These are phyloP conservation scores for Lasiodiplodia sp. DNA, from an alignment of 2,329 filamentous ascomycete species.

Conservation along the genomic window DNA sequence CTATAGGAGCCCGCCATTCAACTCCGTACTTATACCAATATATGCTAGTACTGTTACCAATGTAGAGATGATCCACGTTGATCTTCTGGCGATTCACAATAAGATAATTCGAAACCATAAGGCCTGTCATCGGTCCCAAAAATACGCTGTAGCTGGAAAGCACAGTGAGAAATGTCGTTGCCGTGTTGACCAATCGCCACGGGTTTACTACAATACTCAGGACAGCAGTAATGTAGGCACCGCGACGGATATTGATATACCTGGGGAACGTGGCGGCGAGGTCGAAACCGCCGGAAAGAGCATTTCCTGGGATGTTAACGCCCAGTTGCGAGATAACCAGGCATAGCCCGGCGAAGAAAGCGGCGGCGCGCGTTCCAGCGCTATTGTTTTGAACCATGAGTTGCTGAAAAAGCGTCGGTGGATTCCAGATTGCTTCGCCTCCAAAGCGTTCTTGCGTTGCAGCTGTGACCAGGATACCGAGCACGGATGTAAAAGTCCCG, in stretches of 20 bases:
- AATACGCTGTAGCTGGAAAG: slow-evolving; percentile 39
- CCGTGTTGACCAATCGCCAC: slow-evolving; percentile 17
- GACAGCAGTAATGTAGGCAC: slow-evolving; percentile 44
- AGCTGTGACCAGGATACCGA: slow-evolving; percentile 52
- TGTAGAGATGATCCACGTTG: slow-evolving; percentile 9
- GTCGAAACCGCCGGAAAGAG: slow-evolving; percentile 14
- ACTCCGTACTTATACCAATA: slow-evolving; percentile 23
- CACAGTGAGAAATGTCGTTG: slow-evolving; percentile 45
- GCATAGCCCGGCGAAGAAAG: slow-evolving; percentile 14
- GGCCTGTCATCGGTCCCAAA: slow-evolving; percentile 38
- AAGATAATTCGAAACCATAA: slow-evolving; percentile 32
- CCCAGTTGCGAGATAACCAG: slow-evolving; percentile 15
- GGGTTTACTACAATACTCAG: slow-evolving; percentile 39
- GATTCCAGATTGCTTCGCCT: slow-evolving; percentile 49
- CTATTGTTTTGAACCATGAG: slow-evolving; percentile 37
- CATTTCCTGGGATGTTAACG: slow-evolving; percentile 32
- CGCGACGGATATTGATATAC: slow-evolving; percentile 33
- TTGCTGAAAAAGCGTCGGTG: slow-evolving; percentile 40
- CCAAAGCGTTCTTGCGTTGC: slow-evolving; percentile 46
- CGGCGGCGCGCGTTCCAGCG: neutral
- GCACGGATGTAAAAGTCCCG: slow-evolving; percentile 45
- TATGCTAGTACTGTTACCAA: neutral
- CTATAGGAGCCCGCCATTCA: slow-evolving; percentile 11
- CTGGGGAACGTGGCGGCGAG: slow-evolving; percentile 2
- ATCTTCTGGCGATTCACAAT: slow-evolving; percentile 34